Evolutionary conservation across 1,139 yeast genomes (phyloP).

Genomic region (Hanseniaspora gamundiae): DNA sequence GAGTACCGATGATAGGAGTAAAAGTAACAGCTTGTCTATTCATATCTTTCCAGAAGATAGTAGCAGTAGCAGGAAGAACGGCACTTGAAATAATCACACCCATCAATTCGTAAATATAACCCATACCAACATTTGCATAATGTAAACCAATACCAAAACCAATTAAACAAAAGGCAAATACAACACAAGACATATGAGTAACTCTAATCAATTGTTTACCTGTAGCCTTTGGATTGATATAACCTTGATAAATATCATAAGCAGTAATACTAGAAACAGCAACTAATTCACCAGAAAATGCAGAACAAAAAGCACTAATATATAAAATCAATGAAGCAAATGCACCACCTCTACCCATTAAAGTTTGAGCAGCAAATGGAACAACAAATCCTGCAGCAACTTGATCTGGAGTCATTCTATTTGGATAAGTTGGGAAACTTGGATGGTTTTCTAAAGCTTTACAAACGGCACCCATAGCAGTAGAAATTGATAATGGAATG

Average conservation of each 20-base stretch:
- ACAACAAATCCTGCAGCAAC: constrained; percentile 72
- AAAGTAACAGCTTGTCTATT: constrained; percentile 47
- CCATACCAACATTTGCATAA: constrained; percentile 78
- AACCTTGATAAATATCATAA: constrained; percentile 71
- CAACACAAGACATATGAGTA: constrained; percentile 54
- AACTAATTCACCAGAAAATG: constrained; percentile 78
- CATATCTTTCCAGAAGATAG: constrained; percentile 58
- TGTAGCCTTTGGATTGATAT: constrained; percentile 63
- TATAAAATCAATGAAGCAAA: constrained; percentile 64
- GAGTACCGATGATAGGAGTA: constrained; percentile 53
- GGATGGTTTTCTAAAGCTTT: constrained; percentile 56
- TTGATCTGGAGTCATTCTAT: constrained; percentile 49
- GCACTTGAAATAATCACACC: constrained; percentile 81
- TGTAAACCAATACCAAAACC: constrained; percentile 71
- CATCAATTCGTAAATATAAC: constrained; percentile 76
- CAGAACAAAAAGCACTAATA: constrained; percentile 74
- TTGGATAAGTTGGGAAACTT: constrained; percentile 69
- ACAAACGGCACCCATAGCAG: constrained; percentile 77
- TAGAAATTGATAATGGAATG: constrained; percentile 69
- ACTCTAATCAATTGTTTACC: constrained; percentile 58
- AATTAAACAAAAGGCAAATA: constrained; percentile 61
- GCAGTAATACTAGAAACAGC: constrained; percentile 79
- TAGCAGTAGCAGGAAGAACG: constrained; percentile 63
- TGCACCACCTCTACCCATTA: constrained; percentile 81
- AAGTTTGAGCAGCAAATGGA: constrained; percentile 77